Conservation (phyloP, 805 yeast genomes). For the Cyberlindnera galapagoensis region DNA sequence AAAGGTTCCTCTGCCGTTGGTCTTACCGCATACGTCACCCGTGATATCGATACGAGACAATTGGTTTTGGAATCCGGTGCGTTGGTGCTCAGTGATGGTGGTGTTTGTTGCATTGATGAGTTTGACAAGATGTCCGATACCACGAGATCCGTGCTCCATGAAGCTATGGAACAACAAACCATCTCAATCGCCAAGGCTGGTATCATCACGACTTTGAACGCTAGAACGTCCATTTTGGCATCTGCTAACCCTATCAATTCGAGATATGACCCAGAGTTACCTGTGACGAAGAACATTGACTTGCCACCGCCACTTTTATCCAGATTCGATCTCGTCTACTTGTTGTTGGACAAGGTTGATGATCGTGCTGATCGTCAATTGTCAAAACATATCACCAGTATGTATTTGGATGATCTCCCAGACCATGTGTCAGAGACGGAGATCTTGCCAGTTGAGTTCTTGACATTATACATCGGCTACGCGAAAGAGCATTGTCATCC, state of each 20-base stretch:
- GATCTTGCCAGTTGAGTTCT: conserved; percentile 77
- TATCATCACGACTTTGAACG: conserved; percentile 92
- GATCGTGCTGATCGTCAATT: conserved; percentile 76
- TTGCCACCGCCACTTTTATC: conserved; percentile 94
- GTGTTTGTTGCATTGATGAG: conserved; percentile 98
- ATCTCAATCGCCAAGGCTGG: conserved; percentile 98
- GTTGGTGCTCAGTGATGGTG: conserved; percentile 92
- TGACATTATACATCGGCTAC: conserved; percentile 85
- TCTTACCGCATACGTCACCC: conserved; percentile 91
- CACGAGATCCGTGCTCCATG: conserved; percentile 91
- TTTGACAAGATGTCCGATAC: conserved; percentile 96
- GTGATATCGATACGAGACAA: conserved; percentile 91
- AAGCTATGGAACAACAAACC: conserved; percentile 99
- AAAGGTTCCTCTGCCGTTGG: conserved; percentile 99
- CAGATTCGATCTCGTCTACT: conserved; percentile 89
- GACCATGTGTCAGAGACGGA: conserved; percentile 61
- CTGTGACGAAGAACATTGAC: conserved; percentile 93
- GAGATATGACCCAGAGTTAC: conserved; percentile 87
- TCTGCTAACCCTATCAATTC: conserved; percentile 97
- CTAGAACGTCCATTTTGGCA: conserved; percentile 92
- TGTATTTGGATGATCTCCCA: conserved; percentile 87
- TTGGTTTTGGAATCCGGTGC: conserved; percentile 95
- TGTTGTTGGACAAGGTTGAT: conserved; percentile 89
- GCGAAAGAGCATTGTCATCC: conserved; percentile 87
- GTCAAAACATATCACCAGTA: conserved; percentile 83